Evolutionary conservation across 345 rosid species (phyloP).

Genomic region (Rubroshorea leprosula): DNA sequence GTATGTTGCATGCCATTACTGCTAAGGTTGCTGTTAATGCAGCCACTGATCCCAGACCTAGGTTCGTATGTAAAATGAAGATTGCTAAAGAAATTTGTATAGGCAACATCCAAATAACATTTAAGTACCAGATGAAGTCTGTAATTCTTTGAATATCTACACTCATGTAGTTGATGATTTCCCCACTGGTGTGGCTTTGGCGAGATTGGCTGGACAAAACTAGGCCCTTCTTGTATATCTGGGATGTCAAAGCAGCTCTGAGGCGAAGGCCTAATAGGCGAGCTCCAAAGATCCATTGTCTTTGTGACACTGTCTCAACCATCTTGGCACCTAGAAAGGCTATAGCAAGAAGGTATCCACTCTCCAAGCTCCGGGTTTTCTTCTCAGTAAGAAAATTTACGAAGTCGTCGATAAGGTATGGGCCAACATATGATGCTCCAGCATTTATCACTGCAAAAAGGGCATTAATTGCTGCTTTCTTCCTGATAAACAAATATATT

Average conservation of each 20-base stretch:
- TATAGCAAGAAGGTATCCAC: slow-evolving; percentile 46
- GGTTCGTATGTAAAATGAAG: slow-evolving; percentile 49
- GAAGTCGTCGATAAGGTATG: slow-evolving; percentile 71
- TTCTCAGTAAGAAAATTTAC: slow-evolving; percentile 50
- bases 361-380: slow-evolving; percentile 33
- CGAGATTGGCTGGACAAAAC: slow-evolving; percentile 49
- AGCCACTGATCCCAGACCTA: slow-evolving; percentile 54
- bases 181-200: slow-evolving; percentile 59
- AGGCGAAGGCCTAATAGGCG: slow-evolving; percentile 46
- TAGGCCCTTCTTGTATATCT: slow-evolving; percentile 60
- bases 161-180: slow-evolving; percentile 64
- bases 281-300: slow-evolving; percentile 54
- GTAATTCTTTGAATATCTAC: slow-evolving; percentile 65
- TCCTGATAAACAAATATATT: slow-evolving; percentile 47
- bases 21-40: slow-evolving; percentile 44
- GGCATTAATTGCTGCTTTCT: slow-evolving; percentile 72
- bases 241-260: slow-evolving; percentile 42
- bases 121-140: slow-evolving; percentile 51
- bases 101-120: slow-evolving; percentile 54
- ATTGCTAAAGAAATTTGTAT: slow-evolving; percentile 51
- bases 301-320: slow-evolving; percentile 47
- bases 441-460: slow-evolving; percentile 65
- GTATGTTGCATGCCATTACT: slow-evolving; percentile 46
- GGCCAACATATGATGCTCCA: slow-evolving; percentile 67
- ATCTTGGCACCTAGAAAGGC: slow-evolving; percentile 54